Base-by-base conservation (phyloP, 805 yeast genomes). In the Metschnikowia hibisci region DNA sequence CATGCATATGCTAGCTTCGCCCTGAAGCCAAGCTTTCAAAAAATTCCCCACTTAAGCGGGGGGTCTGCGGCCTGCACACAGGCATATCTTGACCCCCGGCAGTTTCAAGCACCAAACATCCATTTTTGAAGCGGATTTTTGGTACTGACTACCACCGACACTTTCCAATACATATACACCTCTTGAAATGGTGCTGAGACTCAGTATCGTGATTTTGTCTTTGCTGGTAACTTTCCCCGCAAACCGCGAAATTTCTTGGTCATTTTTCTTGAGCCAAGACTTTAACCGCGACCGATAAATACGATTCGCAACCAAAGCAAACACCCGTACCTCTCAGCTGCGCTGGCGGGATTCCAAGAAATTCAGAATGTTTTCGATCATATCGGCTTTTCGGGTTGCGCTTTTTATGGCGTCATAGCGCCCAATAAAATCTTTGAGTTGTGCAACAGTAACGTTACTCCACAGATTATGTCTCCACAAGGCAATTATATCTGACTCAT, bases 381-480 rank as follows among this genome's bases (percentile, higher is more conserved):
- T 55, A 26, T 67, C 80, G 12, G 51, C 63, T 51, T 76, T 77
- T 37, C 61, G 68, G 1, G 62, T 52, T 0, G 70, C 79, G 22
- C 50, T 44, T 23, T 58, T 62, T 14, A 73, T 71, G 11, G 52
- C 38, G 12, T 54, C 61, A 47, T 72, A 66, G 18, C 62, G 56
- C 15, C 52, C 54, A 38, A 67, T 64, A 46, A 68, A 76, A n/a
- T 51, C 57, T 45, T 60, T 64, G 27, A 77, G 56, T 47, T 76
- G 78, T 3, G 62, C 62, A 30, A 67, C 67, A n/a, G 68, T 70
- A 44, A 71, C 74, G 16, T 54, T 47, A 6, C 45, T 41, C 59
- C 74, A 61, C 4, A 52, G 42, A 32, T 64, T 55, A 27, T 61
- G 45, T 43, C 66, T 67, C 75, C 76, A 75, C 4, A 75, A 73